Base-by-base conservation (phyloP, 2,329 filamentous ascomycete species). In the Aspergillus aculeatinus region DNA sequence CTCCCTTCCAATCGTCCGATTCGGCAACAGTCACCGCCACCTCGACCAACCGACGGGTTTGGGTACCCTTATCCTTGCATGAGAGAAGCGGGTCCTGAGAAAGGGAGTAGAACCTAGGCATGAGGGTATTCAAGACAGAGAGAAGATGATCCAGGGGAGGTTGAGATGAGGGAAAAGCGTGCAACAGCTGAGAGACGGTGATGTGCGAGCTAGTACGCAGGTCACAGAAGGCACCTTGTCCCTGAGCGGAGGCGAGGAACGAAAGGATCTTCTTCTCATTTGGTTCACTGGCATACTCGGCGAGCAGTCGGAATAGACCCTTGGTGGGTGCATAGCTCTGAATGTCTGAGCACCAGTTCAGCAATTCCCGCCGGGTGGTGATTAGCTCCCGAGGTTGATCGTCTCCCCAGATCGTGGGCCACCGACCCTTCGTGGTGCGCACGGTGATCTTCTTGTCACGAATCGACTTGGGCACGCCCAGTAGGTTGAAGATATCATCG, bases 341-440 rank as follows among this genome's bases (percentile, higher is more conserved):
- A 63, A 98, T 87, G 74, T 99, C 95, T 27, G 89, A 88, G 74
- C 93, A 97, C 95, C 95, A 99, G 10, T 90, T 96, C 58, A 99
- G 81, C n/a, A 99, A 81, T 74, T 96, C 94, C 53, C 94, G 85
- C 51, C 94, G 87, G 0, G 93, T 98, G 3, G 94, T 96, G 58
- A 93, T 82, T n/a, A 99, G 81, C 73, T 95, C 89, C 59, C 95
- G 87, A 6, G 93, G 78, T 75, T 90, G 79, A 21, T 98, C 94
- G 2, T 96, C 91, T 48, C 94, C 95, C 95, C 95, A 99, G 53
- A 99, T 96, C 0, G 95, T 99, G 4, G 95, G 95, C 94, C 94
- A 99, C 53, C 95, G 85, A 35, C 94, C 94, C 62, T 83, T 85
- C 39, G 84, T 86, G 0, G 95, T 98, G 74, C 87, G 88, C 67